phyloP scores from a whole-genome alignment of 495 filamentous ascomycete genomes.

The Hypomontagnella monticulosa region DNA sequence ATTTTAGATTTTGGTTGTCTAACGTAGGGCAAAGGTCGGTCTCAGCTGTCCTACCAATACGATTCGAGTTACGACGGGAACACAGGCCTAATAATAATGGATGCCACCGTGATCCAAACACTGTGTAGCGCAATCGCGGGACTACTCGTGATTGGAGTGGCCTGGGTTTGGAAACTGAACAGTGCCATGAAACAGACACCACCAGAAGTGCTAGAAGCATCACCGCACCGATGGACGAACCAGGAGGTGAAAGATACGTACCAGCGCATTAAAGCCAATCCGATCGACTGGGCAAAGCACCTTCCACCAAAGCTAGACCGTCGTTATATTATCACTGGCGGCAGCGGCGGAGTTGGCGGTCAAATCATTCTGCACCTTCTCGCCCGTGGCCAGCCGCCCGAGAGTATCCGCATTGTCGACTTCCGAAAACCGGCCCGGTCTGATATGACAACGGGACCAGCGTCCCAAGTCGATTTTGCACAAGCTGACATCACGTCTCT shows the following conservation, averaged over 20 bases:
- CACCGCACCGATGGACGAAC: slow-evolving; percentile 63
- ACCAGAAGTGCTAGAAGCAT: slow-evolving; percentile 51
- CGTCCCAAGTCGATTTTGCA: slow-evolving; percentile 55
- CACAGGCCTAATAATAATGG: slow-evolving; percentile 22
- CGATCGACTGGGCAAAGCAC: slow-evolving; percentile 57
- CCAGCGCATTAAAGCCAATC: slow-evolving; percentile 54
- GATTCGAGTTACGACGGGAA: neutral
- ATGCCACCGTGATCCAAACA: slow-evolving; percentile 15
- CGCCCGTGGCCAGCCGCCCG: slow-evolving; percentile 61
- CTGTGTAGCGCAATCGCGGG: slow-evolving; percentile 20
- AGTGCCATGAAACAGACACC: slow-evolving; percentile 59
- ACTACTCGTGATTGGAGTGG: slow-evolving; percentile 43
- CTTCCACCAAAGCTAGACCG: slow-evolving; percentile 63
- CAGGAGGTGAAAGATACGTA: slow-evolving; percentile 60
- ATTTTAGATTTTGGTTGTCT: no score
- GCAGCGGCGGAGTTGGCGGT: slow-evolving; percentile 67
- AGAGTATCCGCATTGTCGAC: slow-evolving; percentile 65
- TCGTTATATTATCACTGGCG: slow-evolving; percentile 67
- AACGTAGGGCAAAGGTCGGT: no score
- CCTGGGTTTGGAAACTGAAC: slow-evolving; percentile 64
- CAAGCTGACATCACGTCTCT: slow-evolving; percentile 64
- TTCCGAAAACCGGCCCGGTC: slow-evolving; percentile 55
- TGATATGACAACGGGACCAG: slow-evolving; percentile 49
- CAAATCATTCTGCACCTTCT: slow-evolving; percentile 65
- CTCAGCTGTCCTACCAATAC: no score